Conservation (phyloP, 805 yeast species). For the Barnettozyma vustinii region DNA sequence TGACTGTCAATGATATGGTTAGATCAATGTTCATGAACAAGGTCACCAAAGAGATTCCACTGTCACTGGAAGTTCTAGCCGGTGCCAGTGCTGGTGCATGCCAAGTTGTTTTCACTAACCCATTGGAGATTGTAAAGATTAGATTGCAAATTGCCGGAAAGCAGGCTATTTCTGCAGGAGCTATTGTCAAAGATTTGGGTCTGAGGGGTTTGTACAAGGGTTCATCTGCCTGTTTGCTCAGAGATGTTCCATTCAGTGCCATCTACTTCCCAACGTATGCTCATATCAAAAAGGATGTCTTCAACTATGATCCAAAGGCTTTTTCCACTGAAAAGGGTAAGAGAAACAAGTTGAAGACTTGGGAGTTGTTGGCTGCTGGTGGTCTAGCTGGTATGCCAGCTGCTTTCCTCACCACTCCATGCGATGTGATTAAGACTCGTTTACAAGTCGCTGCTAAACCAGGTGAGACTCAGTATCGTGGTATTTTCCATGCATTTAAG, state of each 20-base stretch:
- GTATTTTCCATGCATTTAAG: constrained; percentile 70
- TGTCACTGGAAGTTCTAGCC: constrained; percentile 69
- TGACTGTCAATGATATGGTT: constrained; percentile 87
- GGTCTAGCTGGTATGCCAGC: constrained; percentile 98
- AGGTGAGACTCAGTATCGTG: constrained; percentile 73
- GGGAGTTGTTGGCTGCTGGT: constrained; percentile 84
- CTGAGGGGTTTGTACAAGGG: constrained; percentile 86
- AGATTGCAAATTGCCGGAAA: constrained; percentile 93
- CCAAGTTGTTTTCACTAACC: constrained; percentile 94
- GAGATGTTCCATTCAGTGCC: constrained; percentile 96
- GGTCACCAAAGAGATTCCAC: constrained; percentile 41
- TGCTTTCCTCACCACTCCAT: constrained; percentile 93
- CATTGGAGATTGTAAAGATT: constrained; percentile 91
- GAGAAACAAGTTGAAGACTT: constrained; percentile 58
- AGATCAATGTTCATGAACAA: constrained; percentile 63
- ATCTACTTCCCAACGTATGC: constrained; percentile 97
- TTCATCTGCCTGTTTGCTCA: constrained; percentile 79
- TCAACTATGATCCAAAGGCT: constrained; percentile 67
- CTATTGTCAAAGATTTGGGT: constrained; percentile 75
- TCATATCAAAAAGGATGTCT: constrained; percentile 76
- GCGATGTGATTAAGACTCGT: constrained; percentile 94
- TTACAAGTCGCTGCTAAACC: constrained; percentile 76
- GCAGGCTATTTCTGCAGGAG: constrained; percentile 48
- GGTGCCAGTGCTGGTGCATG: constrained; percentile 96
- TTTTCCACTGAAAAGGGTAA: constrained; percentile 42